Conservation (phyloP, 305 asterid species). For the Fraxinus sp. region DNA sequence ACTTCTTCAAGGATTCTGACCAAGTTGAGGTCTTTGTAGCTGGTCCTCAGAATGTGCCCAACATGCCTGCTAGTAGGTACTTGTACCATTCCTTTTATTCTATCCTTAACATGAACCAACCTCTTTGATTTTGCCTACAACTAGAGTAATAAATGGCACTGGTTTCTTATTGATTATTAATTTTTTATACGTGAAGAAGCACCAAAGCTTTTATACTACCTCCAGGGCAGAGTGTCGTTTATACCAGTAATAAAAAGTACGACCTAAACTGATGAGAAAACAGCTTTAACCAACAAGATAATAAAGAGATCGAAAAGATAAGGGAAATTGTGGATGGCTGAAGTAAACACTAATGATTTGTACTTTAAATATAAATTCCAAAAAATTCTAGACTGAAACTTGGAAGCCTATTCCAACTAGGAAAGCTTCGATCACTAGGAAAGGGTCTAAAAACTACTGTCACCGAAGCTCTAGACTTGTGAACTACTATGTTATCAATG, state of each 20-base stretch:
- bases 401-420: not conserved
- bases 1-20: constrained; percentile 82
- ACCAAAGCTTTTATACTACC: not conserved
- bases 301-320: not conserved
- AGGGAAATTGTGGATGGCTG: not conserved
- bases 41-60: constrained; percentile 52
- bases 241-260: not conserved
- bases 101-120: not conserved
- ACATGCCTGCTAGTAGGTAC: constrained; percentile 89
- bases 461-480: not conserved
- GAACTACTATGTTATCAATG: not conserved
- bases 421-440: not conserved
- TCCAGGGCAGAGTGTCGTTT: not conserved
- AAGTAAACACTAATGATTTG: not conserved
- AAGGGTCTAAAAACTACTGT: not conserved
- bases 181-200: not conserved
- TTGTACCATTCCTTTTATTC: not conserved
- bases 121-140: constrained; percentile 1
- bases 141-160: not conserved
- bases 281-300: not conserved
- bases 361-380: not conserved
- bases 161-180: not conserved
- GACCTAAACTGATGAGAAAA: not conserved
- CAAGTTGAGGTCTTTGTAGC: constrained; percentile 88
- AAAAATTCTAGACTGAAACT: not conserved